Conservation (phyloP, 2,329 filamentous ascomycete species). For the Talaromyces rugulosus region DNA sequence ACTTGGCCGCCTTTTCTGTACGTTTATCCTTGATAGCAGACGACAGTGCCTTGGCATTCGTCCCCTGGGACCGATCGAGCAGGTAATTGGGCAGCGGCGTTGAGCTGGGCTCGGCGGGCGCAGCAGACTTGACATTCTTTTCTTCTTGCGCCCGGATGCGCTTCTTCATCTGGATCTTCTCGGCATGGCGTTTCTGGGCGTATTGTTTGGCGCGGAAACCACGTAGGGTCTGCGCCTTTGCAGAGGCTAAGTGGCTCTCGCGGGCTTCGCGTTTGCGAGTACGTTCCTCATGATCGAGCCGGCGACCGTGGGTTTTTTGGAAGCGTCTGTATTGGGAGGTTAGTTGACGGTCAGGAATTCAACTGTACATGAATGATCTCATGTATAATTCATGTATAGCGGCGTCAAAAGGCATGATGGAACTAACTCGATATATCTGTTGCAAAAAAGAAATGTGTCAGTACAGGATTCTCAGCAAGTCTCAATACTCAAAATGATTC, state of each 20-base stretch:
- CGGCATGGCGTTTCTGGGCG: conserved; percentile 87
- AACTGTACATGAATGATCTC: neutral
- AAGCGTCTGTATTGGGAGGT: conserved; percentile 10
- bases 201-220: conserved; percentile 90
- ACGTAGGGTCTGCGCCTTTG: conserved; percentile 88
- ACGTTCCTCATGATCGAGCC: conserved; percentile 83
- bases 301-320: conserved; percentile 12
- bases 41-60: conserved; percentile 69
- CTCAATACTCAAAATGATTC: conserved; percentile 4
- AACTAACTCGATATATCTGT: conserved; percentile 66
- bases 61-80: conserved; percentile 72
- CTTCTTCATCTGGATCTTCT: conserved; percentile 99
- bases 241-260: conserved; percentile 80
- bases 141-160: conserved; percentile 92
- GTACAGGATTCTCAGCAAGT: neutral
- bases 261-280: conserved; percentile 80
- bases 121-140: conserved; percentile 84
- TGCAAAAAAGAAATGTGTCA: neutral
- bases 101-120: conserved; percentile 70
- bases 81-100: conserved; percentile 83
- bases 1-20: conserved; percentile 88
- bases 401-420: conserved; percentile 39
- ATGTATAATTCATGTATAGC: conserved; percentile 26
- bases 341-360: conserved; percentile 9
- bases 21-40: conserved; percentile 95